Conservation (phyloP, 116 monocot genomes). For the Posidonia oceanica region DNA sequence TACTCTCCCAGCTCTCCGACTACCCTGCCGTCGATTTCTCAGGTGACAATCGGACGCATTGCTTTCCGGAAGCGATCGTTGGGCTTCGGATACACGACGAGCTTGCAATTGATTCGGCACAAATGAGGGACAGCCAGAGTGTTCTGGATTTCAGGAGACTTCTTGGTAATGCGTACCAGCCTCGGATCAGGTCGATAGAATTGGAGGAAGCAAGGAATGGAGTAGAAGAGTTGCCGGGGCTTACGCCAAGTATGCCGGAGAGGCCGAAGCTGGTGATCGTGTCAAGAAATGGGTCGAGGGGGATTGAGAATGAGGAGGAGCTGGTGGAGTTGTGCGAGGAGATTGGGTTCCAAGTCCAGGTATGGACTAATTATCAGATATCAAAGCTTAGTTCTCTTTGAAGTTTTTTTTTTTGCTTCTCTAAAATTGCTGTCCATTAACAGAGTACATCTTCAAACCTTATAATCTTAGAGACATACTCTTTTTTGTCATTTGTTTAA, state of each 20-base stretch:
- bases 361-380: not conserved
- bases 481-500: not conserved
- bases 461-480: not conserved
- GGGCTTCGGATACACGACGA: slow-evolving; percentile 44
- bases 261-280: slow-evolving; percentile 41
- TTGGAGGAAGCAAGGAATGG: not conserved
- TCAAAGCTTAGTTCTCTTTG: not conserved
- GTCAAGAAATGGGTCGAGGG: slow-evolving; percentile 40
- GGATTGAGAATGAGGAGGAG: slow-evolving; percentile 48
- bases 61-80: slow-evolving; percentile 41
- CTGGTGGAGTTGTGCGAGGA: slow-evolving; percentile 27
- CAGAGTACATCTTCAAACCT: not conserved
- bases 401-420: not conserved
- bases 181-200: slow-evolving; percentile 14
- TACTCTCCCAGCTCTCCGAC: slow-evolving; percentile 30
- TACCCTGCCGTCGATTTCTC: slow-evolving; percentile 30
- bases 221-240: slow-evolving; percentile 1
- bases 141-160: slow-evolving; percentile 27
- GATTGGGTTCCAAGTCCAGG: slow-evolving; percentile 42
- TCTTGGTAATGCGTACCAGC: slow-evolving; percentile 36
- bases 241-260: slow-evolving; percentile 3
- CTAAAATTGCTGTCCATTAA: too few relatives aligned
- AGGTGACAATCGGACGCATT: slow-evolving; percentile 38
- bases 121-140: slow-evolving; percentile 8
- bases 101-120: slow-evolving; percentile 22